Base-by-base conservation (phyloP, 1,139 yeast genomes). In the Candida mesenterica region DNA sequence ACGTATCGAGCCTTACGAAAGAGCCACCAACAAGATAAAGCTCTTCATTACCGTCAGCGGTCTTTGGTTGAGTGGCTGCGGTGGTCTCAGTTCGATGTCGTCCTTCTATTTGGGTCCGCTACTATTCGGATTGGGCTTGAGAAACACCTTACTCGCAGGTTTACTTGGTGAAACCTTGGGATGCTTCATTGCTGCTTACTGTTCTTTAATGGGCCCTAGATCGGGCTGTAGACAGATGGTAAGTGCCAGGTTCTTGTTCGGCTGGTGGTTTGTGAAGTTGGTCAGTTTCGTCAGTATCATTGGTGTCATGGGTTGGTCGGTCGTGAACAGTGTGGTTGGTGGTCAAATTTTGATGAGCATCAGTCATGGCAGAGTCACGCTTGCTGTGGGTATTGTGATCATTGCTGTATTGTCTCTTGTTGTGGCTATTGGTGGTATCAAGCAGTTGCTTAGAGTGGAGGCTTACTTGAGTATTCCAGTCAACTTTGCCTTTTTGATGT, bases 141-240 rank as follows among this genome's bases (percentile, higher is more conserved):
- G 61, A 38, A 81, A 84, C 48, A 65, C 86, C 1, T 51, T 84
- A 42, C 58, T 77, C 3, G 64, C 79, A 7, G 92, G 94, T 3
- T 45, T 82, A 15, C 50, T 79, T 4, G 87, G 88, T 0, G 74
- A 76, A 40, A 56, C 77, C 18, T 46, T 83, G 5, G 96, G 96
- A 0, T 81, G 92, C 51, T 59, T 73, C 9, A 65, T 85, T 15
- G 94, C 95, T 2, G 92, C 89, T 0, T 86, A 84, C 53, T 85
- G 90, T 52, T 72, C 94, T 3, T 72, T 78, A 8, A 79, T 86
- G 89, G 96, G 96, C 1, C 95, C 96, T 1, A 70, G 86, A 40
- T 83, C 94, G 0, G 96, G 96, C 0, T 76, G 90, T 44, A 68
- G 96, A 48, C 95, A 86, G 55, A 84, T 87, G 89, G 90, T 86